phyloP scores from a whole-genome alignment of 768 basidiomycete genomes.

The Amanita rimosa region DNA sequence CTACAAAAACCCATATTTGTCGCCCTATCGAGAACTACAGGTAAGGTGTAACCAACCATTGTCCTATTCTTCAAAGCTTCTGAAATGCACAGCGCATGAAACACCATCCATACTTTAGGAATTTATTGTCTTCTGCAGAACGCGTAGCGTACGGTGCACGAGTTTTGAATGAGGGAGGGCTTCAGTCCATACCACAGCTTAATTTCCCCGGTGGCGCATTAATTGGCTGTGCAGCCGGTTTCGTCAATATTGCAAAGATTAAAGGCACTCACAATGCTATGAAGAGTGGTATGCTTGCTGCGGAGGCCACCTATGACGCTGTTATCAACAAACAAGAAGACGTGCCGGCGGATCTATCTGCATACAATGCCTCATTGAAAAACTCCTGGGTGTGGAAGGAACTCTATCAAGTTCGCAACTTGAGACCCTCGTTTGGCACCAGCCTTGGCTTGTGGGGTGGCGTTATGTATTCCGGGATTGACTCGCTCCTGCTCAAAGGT shows the following conservation, averaged over 20 bases:
- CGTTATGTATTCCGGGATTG: slow-evolving; percentile 80
- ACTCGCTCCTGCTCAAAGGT: slow-evolving; percentile 76
- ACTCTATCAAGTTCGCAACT: slow-evolving; percentile 81
- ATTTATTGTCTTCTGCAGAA: slow-evolving; percentile 60
- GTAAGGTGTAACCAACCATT: slow-evolving; percentile 25
- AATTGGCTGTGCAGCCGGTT: slow-evolving; percentile 91
- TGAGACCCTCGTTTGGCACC: slow-evolving; percentile 82
- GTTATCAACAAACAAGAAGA: slow-evolving; percentile 21
- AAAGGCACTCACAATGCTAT: slow-evolving; percentile 99
- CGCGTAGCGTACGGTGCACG: slow-evolving; percentile 89
- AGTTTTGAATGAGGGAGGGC: slow-evolving; percentile 84
- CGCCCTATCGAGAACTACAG: slow-evolving; percentile 90
- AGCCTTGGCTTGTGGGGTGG: slow-evolving; percentile 79
- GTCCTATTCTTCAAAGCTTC: background rate
- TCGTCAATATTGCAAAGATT: slow-evolving; percentile 95
- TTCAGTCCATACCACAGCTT: slow-evolving; percentile 78
- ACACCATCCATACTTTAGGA: slow-evolving; percentile 86
- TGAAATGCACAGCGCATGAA: slow-evolving; percentile 53
- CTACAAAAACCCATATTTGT: slow-evolving; percentile 88
- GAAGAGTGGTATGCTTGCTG: slow-evolving; percentile 98
- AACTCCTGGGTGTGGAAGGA: slow-evolving; percentile 81
- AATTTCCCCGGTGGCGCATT: slow-evolving; percentile 92
- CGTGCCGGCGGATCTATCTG: slow-evolving; percentile 47
- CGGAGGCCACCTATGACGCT: slow-evolving; percentile 71
- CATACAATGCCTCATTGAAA: slow-evolving; percentile 59